Evolutionary conservation across 441 rosid species (phyloP).

Genomic region (Erodium trifolium): DNA sequence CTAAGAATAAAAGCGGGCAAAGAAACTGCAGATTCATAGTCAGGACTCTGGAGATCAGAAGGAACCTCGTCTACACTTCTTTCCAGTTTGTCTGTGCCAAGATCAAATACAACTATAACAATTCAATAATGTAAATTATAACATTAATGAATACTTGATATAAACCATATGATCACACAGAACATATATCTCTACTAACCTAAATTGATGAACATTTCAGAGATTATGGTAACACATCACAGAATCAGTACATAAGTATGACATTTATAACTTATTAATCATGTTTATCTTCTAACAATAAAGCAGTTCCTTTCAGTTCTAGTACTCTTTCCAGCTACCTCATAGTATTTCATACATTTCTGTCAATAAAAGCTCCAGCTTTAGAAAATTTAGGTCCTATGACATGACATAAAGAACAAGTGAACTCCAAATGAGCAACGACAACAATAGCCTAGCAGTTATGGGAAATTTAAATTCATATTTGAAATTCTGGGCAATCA

Average conservation of each 20-base stretch:
- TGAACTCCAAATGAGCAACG: too few species aligned
- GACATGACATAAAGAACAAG: too few species aligned
- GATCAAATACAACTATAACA: conserved; percentile 20
- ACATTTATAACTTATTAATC: neutral
- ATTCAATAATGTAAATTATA: conserved; percentile 3
- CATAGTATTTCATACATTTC: neutral
- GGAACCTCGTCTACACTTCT: conserved; percentile 31
- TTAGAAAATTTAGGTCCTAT: too few species aligned
- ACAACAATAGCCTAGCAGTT: too few species aligned
- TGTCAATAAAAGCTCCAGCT: neutral
- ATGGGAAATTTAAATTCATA: too few species aligned
- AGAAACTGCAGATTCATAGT: conserved; percentile 24
- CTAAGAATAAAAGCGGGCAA: conserved; percentile 40
- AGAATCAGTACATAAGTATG: neutral
- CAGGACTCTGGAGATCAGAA: conserved; percentile 23
- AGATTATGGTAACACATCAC: neutral
- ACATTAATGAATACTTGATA: conserved; percentile 10
- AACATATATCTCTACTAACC: conserved; percentile 1
- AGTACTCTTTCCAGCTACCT: neutral
- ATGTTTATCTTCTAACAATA: neutral
- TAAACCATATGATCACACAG: conserved; percentile 3
- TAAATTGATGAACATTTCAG: neutral
- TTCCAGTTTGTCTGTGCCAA: conserved; percentile 35
- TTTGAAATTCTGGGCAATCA: neutral
- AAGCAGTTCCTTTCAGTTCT: neutral